Evolutionary conservation across 2,329 filamentous ascomycete genomes (phyloP).

Genomic region (Piedraia hortae): DNA sequence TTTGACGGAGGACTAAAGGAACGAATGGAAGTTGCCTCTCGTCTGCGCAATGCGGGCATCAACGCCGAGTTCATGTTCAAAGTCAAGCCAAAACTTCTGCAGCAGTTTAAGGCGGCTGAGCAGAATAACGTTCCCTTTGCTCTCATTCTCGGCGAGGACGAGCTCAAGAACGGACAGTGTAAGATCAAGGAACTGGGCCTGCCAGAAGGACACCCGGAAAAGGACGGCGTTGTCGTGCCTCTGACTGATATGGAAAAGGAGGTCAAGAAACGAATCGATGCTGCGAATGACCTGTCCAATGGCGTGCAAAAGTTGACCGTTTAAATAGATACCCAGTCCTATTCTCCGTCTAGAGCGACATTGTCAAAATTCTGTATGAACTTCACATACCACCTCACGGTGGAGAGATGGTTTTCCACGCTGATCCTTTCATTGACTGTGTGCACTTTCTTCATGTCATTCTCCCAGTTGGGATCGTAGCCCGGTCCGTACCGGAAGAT

Average conservation of each 20-base stretch:
- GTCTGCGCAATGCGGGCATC: constrained; percentile 65
- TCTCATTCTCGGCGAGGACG: constrained; percentile 75
- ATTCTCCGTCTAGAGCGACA: constrained; percentile 9
- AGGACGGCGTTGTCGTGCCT: constrained; percentile 55
- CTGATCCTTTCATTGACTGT: constrained; percentile 12
- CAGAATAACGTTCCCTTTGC: constrained; percentile 53
- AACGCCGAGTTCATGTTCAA: constrained; percentile 82
- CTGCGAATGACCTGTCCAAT: constrained; percentile 2
- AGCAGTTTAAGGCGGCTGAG: constrained; percentile 82
- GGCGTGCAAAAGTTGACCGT: no score
- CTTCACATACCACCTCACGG: constrained; percentile 17
- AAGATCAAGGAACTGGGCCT: constrained; percentile 70
- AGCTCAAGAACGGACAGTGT: constrained; percentile 56
- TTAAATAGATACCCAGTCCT: no score
- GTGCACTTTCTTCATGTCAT: constrained; percentile 10
- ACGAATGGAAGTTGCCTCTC: constrained; percentile 51
- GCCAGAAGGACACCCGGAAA: constrained; percentile 59
- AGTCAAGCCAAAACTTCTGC: constrained; percentile 61
- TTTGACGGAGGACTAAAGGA: constrained; percentile 58
- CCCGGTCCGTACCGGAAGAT: constrained; percentile 14
- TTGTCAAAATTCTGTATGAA: constrained; percentile 21
- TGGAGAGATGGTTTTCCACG: constrained; percentile 17
- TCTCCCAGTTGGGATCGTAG: constrained; percentile 8
- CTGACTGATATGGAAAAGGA: constrained; percentile 34
- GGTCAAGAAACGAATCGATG: constrained; percentile 25